These are phyloP conservation scores for Fusarium temperatum DNA, from an alignment of 2,329 filamentous ascomycete species.

Conservation along the genomic window DNA sequence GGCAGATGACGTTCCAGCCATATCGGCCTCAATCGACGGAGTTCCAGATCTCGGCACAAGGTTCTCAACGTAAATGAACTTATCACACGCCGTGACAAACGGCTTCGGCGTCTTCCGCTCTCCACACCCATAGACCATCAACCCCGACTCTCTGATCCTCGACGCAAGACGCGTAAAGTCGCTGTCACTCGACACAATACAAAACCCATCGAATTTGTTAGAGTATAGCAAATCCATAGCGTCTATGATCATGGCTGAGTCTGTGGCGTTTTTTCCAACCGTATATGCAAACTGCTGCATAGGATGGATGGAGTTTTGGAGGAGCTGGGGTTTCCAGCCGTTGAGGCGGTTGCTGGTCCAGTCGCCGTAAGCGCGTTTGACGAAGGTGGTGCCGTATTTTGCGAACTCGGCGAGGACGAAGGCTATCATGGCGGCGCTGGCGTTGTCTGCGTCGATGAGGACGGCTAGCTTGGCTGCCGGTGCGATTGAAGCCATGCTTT, in stretches of 20 bases:
- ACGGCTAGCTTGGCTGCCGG: conserved; percentile 42
- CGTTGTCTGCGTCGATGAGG: conserved; percentile 49
- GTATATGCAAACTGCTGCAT: conserved; percentile 51
- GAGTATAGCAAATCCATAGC: conserved; percentile 51
- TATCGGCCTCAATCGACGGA: neutral
- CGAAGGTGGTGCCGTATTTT: conserved; percentile 46
- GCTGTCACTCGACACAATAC: conserved; percentile 48
- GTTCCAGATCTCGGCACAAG: neutral
- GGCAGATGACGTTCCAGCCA: neutral
- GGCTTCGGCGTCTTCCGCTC: conserved; percentile 45
- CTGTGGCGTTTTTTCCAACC: conserved; percentile 48
- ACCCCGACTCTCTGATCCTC: conserved; percentile 42
- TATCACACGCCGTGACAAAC: conserved; percentile 47
- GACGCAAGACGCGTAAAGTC: conserved; percentile 49
- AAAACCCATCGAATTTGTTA: conserved; percentile 46
- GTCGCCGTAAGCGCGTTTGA: conserved; percentile 48
- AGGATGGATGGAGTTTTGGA: conserved; percentile 46
- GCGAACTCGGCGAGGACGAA: conserved; percentile 44
- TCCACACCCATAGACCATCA: conserved; percentile 46
- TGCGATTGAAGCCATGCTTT: neutral
- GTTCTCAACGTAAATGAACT: conserved; percentile 46
- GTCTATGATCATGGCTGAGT: conserved; percentile 50
- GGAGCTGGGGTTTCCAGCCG: conserved; percentile 46
- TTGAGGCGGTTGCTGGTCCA: conserved; percentile 43
- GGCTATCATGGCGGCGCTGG: conserved; percentile 24